Percentiles rank a stretch among this genome's conserved stretches.
These are phyloP conservation scores for Calonectria ilicicola DNA, from an alignment of 2,329 filamentous ascomycete genomes.

Conservation along the genomic window DNA sequence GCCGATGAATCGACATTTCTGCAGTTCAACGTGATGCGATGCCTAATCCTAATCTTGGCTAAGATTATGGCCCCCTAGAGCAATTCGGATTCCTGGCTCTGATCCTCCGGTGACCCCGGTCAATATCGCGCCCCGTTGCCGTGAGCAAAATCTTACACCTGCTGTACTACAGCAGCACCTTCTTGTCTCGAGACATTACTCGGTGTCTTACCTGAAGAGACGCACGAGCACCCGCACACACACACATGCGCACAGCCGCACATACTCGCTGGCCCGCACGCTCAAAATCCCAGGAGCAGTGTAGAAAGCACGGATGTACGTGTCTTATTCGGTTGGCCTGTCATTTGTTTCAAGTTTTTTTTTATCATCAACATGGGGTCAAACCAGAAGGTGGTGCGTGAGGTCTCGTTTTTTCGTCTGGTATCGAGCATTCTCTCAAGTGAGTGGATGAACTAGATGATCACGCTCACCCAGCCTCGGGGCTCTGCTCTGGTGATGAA, in stretches of 20 bases:
- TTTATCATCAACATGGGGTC: constrained; percentile 13
- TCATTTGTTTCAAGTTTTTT: constrained; percentile 40
- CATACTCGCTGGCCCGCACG: constrained; percentile 22
- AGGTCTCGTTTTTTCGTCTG: constrained; percentile 6
- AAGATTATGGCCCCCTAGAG: constrained; percentile 38
- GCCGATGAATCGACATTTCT: constrained; percentile 19
- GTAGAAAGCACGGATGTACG: constrained; percentile 28
- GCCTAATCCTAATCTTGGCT: constrained; percentile 29
- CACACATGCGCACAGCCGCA: constrained; percentile 20
- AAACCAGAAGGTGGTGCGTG: constrained; percentile 7
- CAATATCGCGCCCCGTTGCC: constrained; percentile 21
- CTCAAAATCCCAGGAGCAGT: constrained; percentile 36
- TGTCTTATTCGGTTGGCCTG: constrained; percentile 39
- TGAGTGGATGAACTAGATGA: not conserved
- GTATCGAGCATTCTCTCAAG: not conserved
- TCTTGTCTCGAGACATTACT: constrained; percentile 18
- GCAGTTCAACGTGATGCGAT: constrained; percentile 22
- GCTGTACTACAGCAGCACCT: not conserved
- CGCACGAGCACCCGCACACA: constrained; percentile 30
- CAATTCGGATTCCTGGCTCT: constrained; percentile 31
- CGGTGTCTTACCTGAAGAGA: constrained; percentile 25
- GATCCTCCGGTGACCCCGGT: constrained; percentile 31
- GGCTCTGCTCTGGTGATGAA: not conserved
- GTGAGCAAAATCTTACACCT: constrained; percentile 12
- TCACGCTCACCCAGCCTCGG: not conserved